Evolutionary conservation across 495 filamentous ascomycete genomes (phyloP), one percentile per base, ranked within the genome.

Genomic region (Podospora australis): DNA sequence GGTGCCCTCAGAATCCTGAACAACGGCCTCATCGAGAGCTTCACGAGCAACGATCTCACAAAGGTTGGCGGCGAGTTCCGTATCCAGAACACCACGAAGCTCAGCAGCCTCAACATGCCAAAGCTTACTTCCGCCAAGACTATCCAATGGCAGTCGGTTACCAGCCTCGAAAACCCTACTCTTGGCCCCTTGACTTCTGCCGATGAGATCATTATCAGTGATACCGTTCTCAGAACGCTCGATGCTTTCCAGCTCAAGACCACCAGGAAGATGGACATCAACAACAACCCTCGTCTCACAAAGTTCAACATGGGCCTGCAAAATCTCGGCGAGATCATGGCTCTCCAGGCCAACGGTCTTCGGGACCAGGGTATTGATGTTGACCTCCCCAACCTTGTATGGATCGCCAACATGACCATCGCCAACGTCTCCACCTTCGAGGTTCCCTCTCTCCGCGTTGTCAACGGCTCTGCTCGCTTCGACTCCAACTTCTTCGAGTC

Each of bases 401-500:
- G 75, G 70, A 88, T 83, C 46, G 77, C 70, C 63, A 88, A 95
- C 77, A 81, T 96, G 75, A 90, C 88, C 45, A 82, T 96, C 71
- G 78, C 83, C 66, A 91, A 96, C 72, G 83, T 87, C 70, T 82
- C 81, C 54, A 72, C 67, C 35, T 72, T 96, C 64, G 73, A 66
- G 16, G 68, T 91, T 26, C 92, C 92, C 13, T 83, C 86, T n/a
- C 81, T 99, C 32, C 61, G 76, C 52, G 72, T 71, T 24, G 78
- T 95, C 44, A 88, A 86, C 62, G 80, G 83, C 57, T 85, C 88
- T 42, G 75, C 95, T 57, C 84, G 84, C 49, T 87, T 97, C 69
- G 87, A 86, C 72, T 82, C 80, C 50, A 90, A 87, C 78, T 78
- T 71, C 64, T 83, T 97, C 69, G 50, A 61, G 35, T 68, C 64